These are phyloP conservation scores for Gossypium turneri DNA, from an alignment of 345 rosid species.

Conservation along the genomic window DNA sequence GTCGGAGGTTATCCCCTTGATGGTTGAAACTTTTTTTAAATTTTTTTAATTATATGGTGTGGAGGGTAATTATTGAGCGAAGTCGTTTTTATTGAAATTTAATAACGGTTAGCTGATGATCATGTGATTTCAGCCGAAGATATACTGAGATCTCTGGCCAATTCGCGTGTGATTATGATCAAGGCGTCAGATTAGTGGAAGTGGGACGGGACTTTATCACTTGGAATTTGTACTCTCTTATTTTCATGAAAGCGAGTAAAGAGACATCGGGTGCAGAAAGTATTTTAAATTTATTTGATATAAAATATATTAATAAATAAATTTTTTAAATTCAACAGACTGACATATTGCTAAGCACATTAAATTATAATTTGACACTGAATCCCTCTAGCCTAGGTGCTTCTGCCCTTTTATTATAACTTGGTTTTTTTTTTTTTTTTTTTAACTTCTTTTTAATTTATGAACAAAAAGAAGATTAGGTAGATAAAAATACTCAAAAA, in stretches of 20 bases:
- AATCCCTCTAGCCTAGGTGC: too few species aligned
- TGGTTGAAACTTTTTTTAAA: not conserved
- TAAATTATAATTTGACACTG: too few species aligned
- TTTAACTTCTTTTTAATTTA: too few species aligned
- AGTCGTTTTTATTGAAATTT: not conserved
- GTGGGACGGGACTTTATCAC: not conserved
- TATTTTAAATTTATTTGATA: not conserved
- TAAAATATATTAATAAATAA: too few species aligned
- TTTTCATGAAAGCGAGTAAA: not conserved
- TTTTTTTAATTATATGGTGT: not conserved
- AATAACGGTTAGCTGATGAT: not conserved
- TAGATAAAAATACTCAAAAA: too few species aligned
- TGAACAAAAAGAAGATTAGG: too few species aligned
- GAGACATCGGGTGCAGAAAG: not conserved
- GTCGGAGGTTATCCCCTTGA: not conserved
- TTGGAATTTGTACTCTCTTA: not conserved
- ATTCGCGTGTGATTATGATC: not conserved
- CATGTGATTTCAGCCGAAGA: not conserved
- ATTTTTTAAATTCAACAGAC: too few species aligned
- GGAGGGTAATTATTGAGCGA: not conserved
- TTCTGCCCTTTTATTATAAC: too few species aligned
- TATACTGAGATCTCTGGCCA: not conserved
- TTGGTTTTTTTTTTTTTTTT: too few species aligned
- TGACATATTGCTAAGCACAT: too few species aligned
- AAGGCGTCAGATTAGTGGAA: not conserved